Base-by-base conservation (phyloP, 805 yeast genomes). In the Lipomyces chichibuensis region DNA sequence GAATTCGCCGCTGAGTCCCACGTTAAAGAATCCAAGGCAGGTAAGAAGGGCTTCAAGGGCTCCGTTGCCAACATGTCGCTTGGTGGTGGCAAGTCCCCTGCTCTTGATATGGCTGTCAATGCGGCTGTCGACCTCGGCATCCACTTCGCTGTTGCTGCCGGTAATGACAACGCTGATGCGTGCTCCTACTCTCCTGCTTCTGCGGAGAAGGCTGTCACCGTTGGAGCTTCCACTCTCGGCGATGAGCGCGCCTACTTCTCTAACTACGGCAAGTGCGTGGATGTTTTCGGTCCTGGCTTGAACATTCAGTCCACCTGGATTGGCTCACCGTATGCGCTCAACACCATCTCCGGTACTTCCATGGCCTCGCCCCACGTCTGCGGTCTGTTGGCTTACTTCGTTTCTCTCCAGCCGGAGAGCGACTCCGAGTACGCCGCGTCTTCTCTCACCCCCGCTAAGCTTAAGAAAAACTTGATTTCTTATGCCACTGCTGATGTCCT, bases 181-280 rank as follows among this genome's bases (percentile, higher is more conserved):
- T 85, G 87, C 77, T 79, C 82, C 71, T 79, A 80, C 67, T 85
- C 88, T n/a, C 88, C 88, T 43, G 88, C 88, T 9, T 80, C 84
- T 66, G 87, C 88, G n/a, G 82, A 78, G 67, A 79, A 81, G 71
- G 86, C 97, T 57, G 85, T 94, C 75, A 91, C 97, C 58, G 98
- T 94, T 60, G 99, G 98, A 78, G 98, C 99, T 27, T 88, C 97
- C 13, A 90, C 96, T 65, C 84, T 90, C 73, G 85, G 90, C 62
- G 98, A 95, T 77, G 83, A 87, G 63, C 92, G 97, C 83, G 98
- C 99, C 29, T 88, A 89, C 80, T 95, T 95, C 84, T 92, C 98
- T 64, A 95, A 94, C 84, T 92, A 85, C 80, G 99, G 99, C 78
- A 85, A 84, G 76, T 94, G 99, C 84, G 98, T 95, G 66, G 98